phyloP scores from a whole-genome alignment of 1,284 basidiomycete species.

The Rhodotorula glutinis region DNA sequence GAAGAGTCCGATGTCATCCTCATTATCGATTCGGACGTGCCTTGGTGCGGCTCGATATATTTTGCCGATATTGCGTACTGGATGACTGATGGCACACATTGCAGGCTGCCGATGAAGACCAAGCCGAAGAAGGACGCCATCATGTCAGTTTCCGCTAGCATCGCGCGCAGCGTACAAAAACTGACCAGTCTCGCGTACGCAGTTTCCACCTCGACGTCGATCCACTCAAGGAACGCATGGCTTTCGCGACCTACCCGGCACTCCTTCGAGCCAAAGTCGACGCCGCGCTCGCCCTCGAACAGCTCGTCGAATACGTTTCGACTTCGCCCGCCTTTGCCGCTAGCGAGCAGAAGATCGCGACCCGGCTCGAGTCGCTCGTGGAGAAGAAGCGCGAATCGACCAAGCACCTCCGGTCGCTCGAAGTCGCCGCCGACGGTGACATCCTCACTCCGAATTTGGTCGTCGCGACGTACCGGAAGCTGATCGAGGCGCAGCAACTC shows the following conservation, averaged over 20 bases:
- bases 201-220: slow-evolving; percentile 65
- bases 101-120: slow-evolving; percentile 54
- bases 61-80: too few species aligned
- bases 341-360: neutral
- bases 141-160: neutral
- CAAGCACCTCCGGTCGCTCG: neutral
- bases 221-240: slow-evolving; percentile 55
- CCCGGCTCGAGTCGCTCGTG: slow-evolving; percentile 10
- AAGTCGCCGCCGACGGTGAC: slow-evolving; percentile 3
- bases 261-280: slow-evolving; percentile 57
- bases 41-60: slow-evolving; percentile 51
- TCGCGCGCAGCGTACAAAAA: neutral
- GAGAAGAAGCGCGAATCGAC: neutral
- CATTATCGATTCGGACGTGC: slow-evolving; percentile 62
- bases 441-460: slow-evolving; percentile 54
- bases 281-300: slow-evolving; percentile 55
- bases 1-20: slow-evolving; percentile 61
- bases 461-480: slow-evolving; percentile 55
- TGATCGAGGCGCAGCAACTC: neutral
- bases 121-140: slow-evolving; percentile 47
- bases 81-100: neutral
- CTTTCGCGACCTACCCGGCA: slow-evolving; percentile 33
- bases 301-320: slow-evolving; percentile 49
- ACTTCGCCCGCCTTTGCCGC: slow-evolving; percentile 10
- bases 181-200: slow-evolving; percentile 45